phyloP scores from a whole-genome alignment of 331 rosid species.

The Malus hybrid region DNA sequence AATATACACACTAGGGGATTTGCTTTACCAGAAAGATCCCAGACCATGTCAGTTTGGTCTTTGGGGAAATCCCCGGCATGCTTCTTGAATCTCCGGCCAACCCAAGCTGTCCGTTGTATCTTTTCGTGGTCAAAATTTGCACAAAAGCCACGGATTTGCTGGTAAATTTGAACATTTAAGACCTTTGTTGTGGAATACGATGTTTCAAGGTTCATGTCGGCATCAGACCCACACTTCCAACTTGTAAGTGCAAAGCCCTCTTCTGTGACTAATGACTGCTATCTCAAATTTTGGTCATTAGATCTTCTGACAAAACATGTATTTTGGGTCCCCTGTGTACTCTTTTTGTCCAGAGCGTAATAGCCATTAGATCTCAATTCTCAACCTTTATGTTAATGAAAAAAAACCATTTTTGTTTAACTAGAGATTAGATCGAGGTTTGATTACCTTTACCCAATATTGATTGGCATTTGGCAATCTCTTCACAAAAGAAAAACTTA shows the following conservation, averaged over 20 bases:
- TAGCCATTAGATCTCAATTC: not conserved
- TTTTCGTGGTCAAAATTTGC: not conserved
- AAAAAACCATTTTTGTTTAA: not conserved
- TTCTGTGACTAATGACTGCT: not conserved
- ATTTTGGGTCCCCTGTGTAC: not conserved
- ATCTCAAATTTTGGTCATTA: not conserved
- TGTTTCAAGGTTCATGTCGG: not conserved
- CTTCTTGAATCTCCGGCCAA: slow-evolving; percentile 15
- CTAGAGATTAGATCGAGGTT: not conserved
- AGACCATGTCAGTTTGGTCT: not conserved
- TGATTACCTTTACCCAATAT: not conserved
- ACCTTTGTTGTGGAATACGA: not conserved
- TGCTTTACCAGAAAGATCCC: slow-evolving; percentile 3
- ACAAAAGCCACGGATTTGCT: not conserved
- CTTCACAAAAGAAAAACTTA: no score
- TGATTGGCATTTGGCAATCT: not conserved
- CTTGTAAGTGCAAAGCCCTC: not conserved
- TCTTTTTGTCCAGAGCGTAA: not conserved
- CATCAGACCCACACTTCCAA: not conserved
- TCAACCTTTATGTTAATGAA: not conserved
- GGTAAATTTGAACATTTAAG: not conserved
- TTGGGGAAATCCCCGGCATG: slow-evolving; percentile 15
- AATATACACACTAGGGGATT: not conserved
- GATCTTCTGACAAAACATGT: not conserved
- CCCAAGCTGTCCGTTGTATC: not conserved